Evolutionary conservation across 2,329 filamentous ascomycete genomes (phyloP), one percentile per base, ranked within the genome.

Genomic region (Podosphaera aphanis): DNA sequence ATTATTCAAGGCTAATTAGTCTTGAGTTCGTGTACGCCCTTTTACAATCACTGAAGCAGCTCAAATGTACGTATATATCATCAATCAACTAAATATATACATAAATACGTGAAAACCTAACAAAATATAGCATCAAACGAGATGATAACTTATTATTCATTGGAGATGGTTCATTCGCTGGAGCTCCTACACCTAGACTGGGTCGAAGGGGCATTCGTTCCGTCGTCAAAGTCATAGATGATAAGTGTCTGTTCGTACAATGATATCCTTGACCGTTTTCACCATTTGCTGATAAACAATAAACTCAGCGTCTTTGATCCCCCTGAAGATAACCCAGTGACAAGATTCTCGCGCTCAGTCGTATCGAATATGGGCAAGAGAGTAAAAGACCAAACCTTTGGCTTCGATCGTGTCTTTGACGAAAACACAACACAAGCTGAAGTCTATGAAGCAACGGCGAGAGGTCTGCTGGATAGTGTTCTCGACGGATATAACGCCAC

Each of bases 401-500:
- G 80, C 44, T 98, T 98, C 64, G 90, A 98, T 63, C 73, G 83
- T 47, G 83, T 98, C 51, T 95, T 98, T 62, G 90, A 98, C 68
- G 86, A 95, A 49, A 93, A 88, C 59, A 83, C 83, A 16, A 78
- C 79, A 5, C 90, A 98, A 58, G 79, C 74, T 48, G 90, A 98
- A 58, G 83, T 98, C 1, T 98, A 95, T 67, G 90, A 95, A 61
- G 73, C 83, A 13, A 95, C 90, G 0, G 93, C 88, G 1, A 82
- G 79, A 61, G 74, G 67, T 47, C 72, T 98, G n/a, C 73, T 98
- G 49, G 88, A 95, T 60, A 94, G 80, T 59, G 86, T 98, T 15
- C 69, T 98, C 48, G 86, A 98, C 54, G 90, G 90, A 52, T 98
- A 94, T 69, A 98, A 98, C 67, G 90, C 90, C 42, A 98, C 90